phyloP scores from a whole-genome alignment of 2,329 filamentous ascomycete genomes.

The Colletotrichum eleusines region DNA sequence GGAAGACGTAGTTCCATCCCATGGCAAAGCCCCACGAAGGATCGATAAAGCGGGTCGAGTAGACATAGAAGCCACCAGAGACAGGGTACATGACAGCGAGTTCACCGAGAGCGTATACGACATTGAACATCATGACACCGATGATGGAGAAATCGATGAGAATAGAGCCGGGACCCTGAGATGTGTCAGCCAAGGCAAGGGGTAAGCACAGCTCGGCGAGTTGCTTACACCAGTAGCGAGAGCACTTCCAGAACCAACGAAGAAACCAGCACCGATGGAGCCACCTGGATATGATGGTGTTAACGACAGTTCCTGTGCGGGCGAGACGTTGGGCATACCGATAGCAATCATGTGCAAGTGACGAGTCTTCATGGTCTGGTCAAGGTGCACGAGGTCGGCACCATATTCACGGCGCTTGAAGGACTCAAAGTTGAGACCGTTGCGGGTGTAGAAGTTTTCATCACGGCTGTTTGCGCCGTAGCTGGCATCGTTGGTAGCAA shows the following conservation, averaged over 20 bases:
- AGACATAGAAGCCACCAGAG: conserved; percentile 69
- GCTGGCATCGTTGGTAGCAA: conserved; percentile 3
- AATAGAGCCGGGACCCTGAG: conserved; percentile 51
- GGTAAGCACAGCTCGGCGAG: not conserved
- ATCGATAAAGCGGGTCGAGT: conserved; percentile 68
- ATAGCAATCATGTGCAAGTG: conserved; percentile 66
- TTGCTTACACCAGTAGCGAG: conserved; percentile 59
- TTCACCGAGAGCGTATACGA: conserved; percentile 71
- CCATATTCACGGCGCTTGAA: conserved; percentile 44
- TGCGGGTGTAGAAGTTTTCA: conserved; percentile 42
- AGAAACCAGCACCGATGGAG: conserved; percentile 72
- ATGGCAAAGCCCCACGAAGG: conserved; percentile 66
- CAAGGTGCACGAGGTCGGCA: conserved; percentile 44
- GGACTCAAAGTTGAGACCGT: conserved; percentile 45
- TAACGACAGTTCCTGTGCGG: not conserved
- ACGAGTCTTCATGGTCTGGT: conserved; percentile 56
- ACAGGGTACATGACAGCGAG: conserved; percentile 67
- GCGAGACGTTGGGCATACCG: conserved; percentile 44
- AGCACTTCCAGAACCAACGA: conserved; percentile 68
- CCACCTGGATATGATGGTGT: conserved; percentile 3
- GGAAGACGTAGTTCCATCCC: conserved; percentile 63
- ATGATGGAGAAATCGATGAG: conserved; percentile 61
- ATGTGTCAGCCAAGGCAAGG: conserved; percentile 2
- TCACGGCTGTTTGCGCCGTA: conserved; percentile 18
- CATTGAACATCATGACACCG: conserved; percentile 67